Percentiles rank a stretch among this genome's conserved stretches.
Evolutionary conservation across 805 yeast species (phyloP).

Genomic region (Nakazawaea wyomingensis): DNA sequence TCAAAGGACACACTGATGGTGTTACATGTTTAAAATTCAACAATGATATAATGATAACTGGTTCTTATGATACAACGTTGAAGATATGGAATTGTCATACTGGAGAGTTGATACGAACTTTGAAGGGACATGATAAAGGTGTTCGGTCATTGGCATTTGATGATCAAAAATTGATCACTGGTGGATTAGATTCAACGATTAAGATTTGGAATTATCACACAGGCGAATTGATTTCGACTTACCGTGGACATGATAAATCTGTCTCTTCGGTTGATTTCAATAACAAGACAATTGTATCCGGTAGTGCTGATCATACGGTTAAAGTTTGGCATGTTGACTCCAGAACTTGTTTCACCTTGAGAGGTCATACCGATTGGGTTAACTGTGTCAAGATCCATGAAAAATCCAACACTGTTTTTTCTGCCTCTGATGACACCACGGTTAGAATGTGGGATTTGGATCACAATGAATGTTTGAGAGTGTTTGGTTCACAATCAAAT

Average conservation of each 20-base stretch:
- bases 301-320: conserved; percentile 87
- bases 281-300: conserved; percentile 80
- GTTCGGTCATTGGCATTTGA: conserved; percentile 84
- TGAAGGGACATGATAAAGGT: conserved; percentile 85
- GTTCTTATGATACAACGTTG: conserved; percentile 85
- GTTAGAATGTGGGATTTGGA: conserved; percentile 92
- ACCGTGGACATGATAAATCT: conserved; percentile 85
- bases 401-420: conserved; percentile 69
- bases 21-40: conserved; percentile 86
- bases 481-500: conserved; percentile 50
- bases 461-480: conserved; percentile 71
- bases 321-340: conserved; percentile 96
- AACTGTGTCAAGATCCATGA: conserved; percentile 85
- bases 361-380: conserved; percentile 94
- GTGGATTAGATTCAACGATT: conserved; percentile 85
- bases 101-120: conserved; percentile 70
- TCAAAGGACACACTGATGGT: conserved; percentile 82
- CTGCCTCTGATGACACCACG: conserved; percentile 89
- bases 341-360: conserved; percentile 83
- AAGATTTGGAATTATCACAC: conserved; percentile 95
- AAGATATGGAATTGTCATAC: conserved; percentile 91
- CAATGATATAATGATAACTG: conserved; percentile 72
- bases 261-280: conserved; percentile 81
- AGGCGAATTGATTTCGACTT: conserved; percentile 91
- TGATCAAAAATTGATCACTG: conserved; percentile 83